phyloP scores from a whole-genome alignment of 495 filamentous ascomycete species.

The Neurospora sp. region DNA sequence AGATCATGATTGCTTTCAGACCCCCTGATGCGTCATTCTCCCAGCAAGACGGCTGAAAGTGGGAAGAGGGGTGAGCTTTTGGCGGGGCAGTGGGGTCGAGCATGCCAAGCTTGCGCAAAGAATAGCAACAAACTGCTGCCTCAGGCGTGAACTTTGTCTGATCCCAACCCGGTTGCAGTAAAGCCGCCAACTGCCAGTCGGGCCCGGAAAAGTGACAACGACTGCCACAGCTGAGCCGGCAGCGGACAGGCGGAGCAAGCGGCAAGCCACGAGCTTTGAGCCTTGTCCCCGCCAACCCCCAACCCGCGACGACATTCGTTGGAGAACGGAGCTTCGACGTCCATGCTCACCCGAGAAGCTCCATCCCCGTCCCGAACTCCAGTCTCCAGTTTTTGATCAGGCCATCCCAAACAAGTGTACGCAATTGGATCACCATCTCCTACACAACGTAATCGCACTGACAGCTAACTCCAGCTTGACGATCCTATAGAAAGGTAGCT shows the following conservation, averaged over 20 bases:
- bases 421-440: slow-evolving; percentile 4
- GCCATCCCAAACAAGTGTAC: slow-evolving; percentile 4
- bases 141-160: neutral
- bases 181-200: neutral
- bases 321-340: neutral
- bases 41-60: neutral
- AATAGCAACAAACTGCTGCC: neutral
- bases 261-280: neutral
- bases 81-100: neutral
- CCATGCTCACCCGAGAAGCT: neutral
- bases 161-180: neutral
- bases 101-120: neutral
- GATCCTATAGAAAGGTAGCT: neutral
- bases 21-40: neutral
- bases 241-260: neutral
- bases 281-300: neutral
- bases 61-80: neutral
- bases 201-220: neutral
- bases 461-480: neutral
- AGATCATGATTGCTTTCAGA: neutral
- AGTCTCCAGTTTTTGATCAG: slow-evolving; percentile 5
- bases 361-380: neutral
- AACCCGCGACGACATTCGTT: neutral
- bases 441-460: neutral
- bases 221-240: neutral